A percentile compares a stretch with the other conserved stretches of the same genome.
Evolutionary conservation across 305 asterid genomes (phyloP).

Genomic region (Ajuga reptans): DNA sequence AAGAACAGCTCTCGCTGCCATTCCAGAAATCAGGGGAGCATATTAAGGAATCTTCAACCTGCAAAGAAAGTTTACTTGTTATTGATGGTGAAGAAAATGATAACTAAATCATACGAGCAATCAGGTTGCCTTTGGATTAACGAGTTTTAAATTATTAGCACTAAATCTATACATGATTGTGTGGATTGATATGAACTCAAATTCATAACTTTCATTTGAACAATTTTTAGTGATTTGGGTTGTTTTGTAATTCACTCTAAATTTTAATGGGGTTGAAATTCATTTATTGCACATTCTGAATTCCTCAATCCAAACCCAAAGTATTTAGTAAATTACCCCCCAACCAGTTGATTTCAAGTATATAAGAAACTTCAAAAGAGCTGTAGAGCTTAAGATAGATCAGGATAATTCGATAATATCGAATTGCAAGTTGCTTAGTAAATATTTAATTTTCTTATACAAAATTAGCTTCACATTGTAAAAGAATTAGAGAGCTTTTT

Average conservation of each 20-base stretch:
- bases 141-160: neutral
- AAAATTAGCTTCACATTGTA: too few species aligned
- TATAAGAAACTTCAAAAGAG: neutral
- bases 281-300: neutral
- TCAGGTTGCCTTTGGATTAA: neutral
- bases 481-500: too few species aligned
- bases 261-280: neutral
- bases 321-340: neutral
- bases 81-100: neutral
- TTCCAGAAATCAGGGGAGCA: conserved; percentile 18
- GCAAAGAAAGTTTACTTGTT: neutral
- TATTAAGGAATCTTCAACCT: conserved; percentile 34
- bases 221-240: neutral
- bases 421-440: too few species aligned
- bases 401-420: neutral
- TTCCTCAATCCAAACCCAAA: neutral
- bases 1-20: conserved; percentile 28
- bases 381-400: neutral
- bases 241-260: neutral
- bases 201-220: neutral
- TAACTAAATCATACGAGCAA: neutral
- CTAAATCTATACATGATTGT: neutral
- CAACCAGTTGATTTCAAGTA: conserved; percentile 2
- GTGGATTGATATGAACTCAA: neutral
- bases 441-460: too few species aligned